Evolutionary conservation across 345 rosid genomes (phyloP), one percentile per base, ranked within the genome.

Genomic region (Nephelium lappaceum): DNA sequence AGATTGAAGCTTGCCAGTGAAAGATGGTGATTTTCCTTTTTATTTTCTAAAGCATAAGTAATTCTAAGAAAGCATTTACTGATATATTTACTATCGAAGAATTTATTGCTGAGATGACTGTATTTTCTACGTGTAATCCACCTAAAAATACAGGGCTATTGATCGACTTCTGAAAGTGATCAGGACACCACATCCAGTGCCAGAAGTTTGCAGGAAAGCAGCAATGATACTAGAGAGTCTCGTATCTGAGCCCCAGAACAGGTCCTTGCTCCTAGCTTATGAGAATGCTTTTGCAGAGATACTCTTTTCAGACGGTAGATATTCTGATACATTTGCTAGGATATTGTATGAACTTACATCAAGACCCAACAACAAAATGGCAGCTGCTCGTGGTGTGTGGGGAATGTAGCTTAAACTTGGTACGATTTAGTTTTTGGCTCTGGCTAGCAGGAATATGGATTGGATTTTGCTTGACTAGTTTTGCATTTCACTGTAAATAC

Each of bases 271-370:
- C 61, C 84, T 96, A 23, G 91, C 92, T 18, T 94, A 91, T 71
- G 99, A 96, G 87, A 96, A 96, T 76, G 87, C 98, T 38, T 96
- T 96, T 80, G 97, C 97, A 0, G 99, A 94, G 84, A 86, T 96
- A 64, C 91, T 94, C 42, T 93, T 96, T 84, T 90, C 92, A 42
- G 98, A 96, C 45, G 86, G 91, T 58, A 94, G 88, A 84, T 90
- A 89, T 81, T 90, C 99, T 10, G 97, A 94, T 85, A 90, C 93
- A 7, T 94, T 96, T 77, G 97, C 95, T n/a, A 89, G 98, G 88
- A 93, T 96, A 77, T 83, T 96, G 82, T 92, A 87, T 65, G 99
- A 94, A 81, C 86, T 94, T 62, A 96, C 98, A 16, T 89, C 98
- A 58, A 91, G 93, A 80, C 97, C 99, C 11, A 94, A 85, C 86